These are phyloP conservation scores for Mrakia hoshinonis DNA, from an alignment of 768 basidiomycete genomes.

Conservation along the genomic window DNA sequence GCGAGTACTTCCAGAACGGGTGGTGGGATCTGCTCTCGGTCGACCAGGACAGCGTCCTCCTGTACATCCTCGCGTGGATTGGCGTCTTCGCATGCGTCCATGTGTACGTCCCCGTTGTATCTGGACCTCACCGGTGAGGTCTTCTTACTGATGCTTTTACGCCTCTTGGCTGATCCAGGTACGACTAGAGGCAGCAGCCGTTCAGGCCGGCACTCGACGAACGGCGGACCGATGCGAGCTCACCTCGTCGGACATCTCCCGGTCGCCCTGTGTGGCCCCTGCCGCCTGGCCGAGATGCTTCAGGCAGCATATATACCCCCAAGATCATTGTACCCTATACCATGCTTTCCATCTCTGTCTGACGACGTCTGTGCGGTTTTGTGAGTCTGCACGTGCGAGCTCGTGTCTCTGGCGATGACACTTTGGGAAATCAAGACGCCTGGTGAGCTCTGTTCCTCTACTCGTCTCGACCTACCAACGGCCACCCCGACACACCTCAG, in stretches of 20 bases:
- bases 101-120: background rate
- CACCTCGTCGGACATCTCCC: background rate
- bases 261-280: background rate
- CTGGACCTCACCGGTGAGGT: background rate
- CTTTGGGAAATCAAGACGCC: too few species aligned
- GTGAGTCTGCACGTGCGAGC: too few species aligned
- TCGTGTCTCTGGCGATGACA: too few species aligned
- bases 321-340: too few species aligned
- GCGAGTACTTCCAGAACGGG: constrained; percentile 45
- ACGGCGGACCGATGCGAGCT: background rate
- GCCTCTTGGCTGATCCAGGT: background rate
- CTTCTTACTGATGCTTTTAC: background rate
- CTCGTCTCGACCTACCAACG: too few species aligned
- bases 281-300: background rate
- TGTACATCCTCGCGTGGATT: constrained; percentile 89
- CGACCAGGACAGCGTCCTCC: constrained; percentile 81
- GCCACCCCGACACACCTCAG: too few species aligned
- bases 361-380: too few species aligned
- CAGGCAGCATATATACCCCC: background rate
- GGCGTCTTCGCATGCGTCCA: constrained; percentile 57
- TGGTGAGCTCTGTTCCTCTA: too few species aligned
- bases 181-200: background rate
- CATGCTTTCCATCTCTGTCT: too few species aligned
- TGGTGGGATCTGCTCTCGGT: constrained; percentile 55
- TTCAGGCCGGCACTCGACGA: too few species aligned